Base-by-base conservation (phyloP, 2,329 filamentous ascomycete genomes). In the Rutstroemia sydowiana region DNA sequence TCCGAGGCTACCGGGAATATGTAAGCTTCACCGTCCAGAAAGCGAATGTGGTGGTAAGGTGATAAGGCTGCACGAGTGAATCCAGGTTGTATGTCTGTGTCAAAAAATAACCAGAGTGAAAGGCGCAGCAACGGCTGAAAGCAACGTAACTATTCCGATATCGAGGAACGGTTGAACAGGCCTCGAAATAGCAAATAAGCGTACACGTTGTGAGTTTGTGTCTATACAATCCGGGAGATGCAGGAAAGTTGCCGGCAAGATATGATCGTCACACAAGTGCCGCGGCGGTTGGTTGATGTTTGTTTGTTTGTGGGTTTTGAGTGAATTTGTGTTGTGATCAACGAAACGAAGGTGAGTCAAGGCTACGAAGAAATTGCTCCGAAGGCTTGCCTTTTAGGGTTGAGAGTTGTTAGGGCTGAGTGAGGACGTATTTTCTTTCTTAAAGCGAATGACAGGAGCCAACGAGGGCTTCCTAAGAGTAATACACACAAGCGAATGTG, bases 391-490 rank as follows among this genome's bases (percentile, higher is more conserved):
- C 57, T 46, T 51, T 45, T 32, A 34, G 41, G 48, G 34, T 18
- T 23, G 28, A n/a, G 58, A 49, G 53, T 50, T 51, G 28, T 56
- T 55, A 57, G 56, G 60, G 61, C 59, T 62, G 62, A 63, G 57
- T 57, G 55, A 58, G 53, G 53, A 53, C 52, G 56, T 58, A 52
- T 54, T 54, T 57, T 61, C 56, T 57, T 61, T 57, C 59, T 59
- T 65, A 66, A 82, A 85, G 81, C 81, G 81, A 85, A 79, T 82
- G 81, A 84, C 80, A 82, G 81, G 81, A 84, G 81, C 75, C 81
- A 72, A 76, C 81, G 81, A 84, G 81, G 81, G 81, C 79, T 84
- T 84, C 81, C 81, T 51, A 77, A 66, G 52, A 54, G 54, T 54
- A 62, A 65, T 67, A 66, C 54, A 57, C 53, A 60, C 55, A 62